These are phyloP conservation scores for Lecanicillium sp. DNA, from an alignment of 2,329 filamentous ascomycete species.

Conservation along the genomic window DNA sequence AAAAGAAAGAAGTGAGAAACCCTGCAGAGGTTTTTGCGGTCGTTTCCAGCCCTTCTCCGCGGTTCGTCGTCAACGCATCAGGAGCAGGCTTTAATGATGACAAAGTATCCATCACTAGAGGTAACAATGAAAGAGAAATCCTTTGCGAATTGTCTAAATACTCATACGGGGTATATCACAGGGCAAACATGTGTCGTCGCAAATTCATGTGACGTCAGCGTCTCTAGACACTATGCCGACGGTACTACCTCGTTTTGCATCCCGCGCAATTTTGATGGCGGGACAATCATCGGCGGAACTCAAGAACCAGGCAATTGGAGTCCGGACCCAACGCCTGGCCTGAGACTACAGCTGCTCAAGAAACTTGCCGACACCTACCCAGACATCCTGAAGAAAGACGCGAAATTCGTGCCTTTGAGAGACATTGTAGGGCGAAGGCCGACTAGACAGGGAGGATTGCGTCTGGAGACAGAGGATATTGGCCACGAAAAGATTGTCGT, in stretches of 20 bases:
- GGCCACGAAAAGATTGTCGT: constrained; percentile 25
- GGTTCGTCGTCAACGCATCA: constrained; percentile 43
- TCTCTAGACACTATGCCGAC: constrained; percentile 54
- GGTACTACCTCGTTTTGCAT: constrained; percentile 58
- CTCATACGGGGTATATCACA: too few species aligned
- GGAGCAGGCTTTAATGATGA: constrained; percentile 39
- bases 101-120: constrained; percentile 37
- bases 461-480: constrained; percentile 40
- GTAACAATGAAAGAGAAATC: constrained; percentile 19
- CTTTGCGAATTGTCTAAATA: too few species aligned
- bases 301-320: constrained; percentile 56
- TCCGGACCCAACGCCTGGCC: constrained; percentile 35
- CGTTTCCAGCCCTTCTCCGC: too few species aligned
- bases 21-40: too few species aligned
- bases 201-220: constrained; percentile 31
- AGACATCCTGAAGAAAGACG: constrained; percentile 23
- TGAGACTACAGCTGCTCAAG: constrained; percentile 32
- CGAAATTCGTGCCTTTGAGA: constrained; percentile 30
- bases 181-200: too few species aligned
- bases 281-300: constrained; percentile 61
- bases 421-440: constrained; percentile 43
- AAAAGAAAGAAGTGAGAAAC: constrained; percentile 20
- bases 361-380: constrained; percentile 31
- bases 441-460: constrained; percentile 35
- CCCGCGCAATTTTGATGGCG: constrained; percentile 54